These are phyloP conservation scores for Dipodascopsis tothii DNA, from an alignment of 805 yeast species.

Conservation along the genomic window DNA sequence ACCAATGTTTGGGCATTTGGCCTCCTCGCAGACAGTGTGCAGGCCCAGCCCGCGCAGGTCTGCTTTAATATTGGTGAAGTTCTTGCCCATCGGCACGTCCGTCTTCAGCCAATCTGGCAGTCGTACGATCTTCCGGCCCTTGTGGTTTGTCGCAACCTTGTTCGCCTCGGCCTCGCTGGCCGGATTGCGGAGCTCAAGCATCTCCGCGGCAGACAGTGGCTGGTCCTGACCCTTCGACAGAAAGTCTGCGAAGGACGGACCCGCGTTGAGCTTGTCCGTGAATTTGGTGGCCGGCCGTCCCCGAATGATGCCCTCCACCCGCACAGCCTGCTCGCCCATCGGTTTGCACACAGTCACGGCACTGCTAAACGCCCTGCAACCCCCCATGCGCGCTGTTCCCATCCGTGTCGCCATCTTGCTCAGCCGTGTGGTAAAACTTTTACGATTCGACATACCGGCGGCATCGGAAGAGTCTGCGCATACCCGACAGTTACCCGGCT, in stretches of 20 bases:
- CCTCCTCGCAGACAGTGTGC: constrained; percentile 97
- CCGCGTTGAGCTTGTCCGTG: constrained; percentile 63
- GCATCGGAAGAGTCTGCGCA: too few relatives aligned
- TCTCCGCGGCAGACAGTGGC: not conserved
- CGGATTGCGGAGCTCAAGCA: constrained; percentile 1
- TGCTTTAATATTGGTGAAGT: constrained; percentile 67
- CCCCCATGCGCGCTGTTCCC: too few relatives aligned
- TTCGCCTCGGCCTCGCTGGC: not conserved
- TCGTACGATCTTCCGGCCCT: constrained; percentile 30
- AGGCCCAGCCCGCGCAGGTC: constrained; percentile 84
- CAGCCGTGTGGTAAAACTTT: too few relatives aligned
- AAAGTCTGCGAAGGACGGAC: constrained; percentile 93
- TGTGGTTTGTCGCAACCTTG: not conserved
- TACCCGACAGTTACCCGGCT: too few relatives aligned
- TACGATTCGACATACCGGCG: too few relatives aligned
- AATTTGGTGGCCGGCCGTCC: constrained; percentile 45
- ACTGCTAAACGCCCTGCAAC: too few relatives aligned
- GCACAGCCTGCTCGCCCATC: too few relatives aligned
- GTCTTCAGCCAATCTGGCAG: constrained; percentile 92
- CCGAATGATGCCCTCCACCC: constrained; percentile 2
- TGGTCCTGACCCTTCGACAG: constrained; percentile 29
- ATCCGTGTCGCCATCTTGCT: too few relatives aligned
- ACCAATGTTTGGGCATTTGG: constrained; percentile 98
- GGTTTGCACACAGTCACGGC: too few relatives aligned
- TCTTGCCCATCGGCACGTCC: constrained; percentile 91